Conservation (phyloP, 1,139 yeast species). For the Blastobotrys raffinosifermentans region DNA sequence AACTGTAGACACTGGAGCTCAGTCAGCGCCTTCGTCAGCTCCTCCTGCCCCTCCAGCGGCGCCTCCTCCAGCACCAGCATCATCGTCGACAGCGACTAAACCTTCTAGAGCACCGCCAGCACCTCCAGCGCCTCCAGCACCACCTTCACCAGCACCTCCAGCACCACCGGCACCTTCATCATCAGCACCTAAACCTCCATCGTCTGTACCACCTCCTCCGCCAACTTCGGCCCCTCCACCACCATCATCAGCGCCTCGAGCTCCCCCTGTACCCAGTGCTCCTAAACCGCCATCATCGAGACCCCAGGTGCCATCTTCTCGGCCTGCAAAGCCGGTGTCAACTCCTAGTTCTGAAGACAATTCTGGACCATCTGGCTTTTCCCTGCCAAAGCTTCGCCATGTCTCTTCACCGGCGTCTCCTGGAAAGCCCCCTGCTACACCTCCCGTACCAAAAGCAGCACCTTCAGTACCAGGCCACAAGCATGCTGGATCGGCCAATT, state of each 20-base stretch:
- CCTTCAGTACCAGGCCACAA: too few species aligned
- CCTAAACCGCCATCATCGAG: slow-evolving; percentile 10
- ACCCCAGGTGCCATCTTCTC: slow-evolving; percentile 4
- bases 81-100: slow-evolving; percentile 11
- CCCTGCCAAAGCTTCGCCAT: background rate
- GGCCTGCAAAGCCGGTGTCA: slow-evolving; percentile 1
- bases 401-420: slow-evolving; percentile 13
- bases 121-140: slow-evolving; percentile 26
- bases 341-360: background rate
- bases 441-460: slow-evolving; percentile 8
- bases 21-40: slow-evolving; percentile 26
- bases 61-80: slow-evolving; percentile 10
- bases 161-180: slow-evolving; percentile 19
- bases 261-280: slow-evolving; percentile 16
- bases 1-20: slow-evolving; percentile 40
- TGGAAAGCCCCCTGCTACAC: slow-evolving; percentile 17
- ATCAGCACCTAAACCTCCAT: slow-evolving; percentile 15
- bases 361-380: background rate
- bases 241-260: slow-evolving; percentile 18
- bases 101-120: slow-evolving; percentile 18
- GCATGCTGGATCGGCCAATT: slow-evolving; percentile 2
- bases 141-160: slow-evolving; percentile 27
- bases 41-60: slow-evolving; percentile 15
- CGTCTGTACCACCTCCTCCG: slow-evolving; percentile 20
- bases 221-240: slow-evolving; percentile 19